Evolutionary conservation across 495 filamentous ascomycete species (phyloP).

Genomic region (Penicillium subrubescens): DNA sequence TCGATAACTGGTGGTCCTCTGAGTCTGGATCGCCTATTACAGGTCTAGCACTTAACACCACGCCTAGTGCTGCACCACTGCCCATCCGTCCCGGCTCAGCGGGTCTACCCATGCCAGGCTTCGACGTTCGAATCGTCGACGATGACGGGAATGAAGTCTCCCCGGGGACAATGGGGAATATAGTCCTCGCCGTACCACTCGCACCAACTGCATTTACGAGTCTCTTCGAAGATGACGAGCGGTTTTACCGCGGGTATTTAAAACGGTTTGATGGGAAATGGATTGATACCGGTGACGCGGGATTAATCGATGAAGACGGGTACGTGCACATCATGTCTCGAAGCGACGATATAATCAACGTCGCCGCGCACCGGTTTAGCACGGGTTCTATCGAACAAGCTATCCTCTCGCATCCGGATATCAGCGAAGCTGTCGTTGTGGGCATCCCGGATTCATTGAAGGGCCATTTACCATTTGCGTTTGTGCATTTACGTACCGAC

Average conservation of each 20-base stretch:
- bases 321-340: constrained; percentile 87
- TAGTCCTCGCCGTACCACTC: constrained; percentile 79
- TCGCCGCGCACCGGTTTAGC: constrained; percentile 88
- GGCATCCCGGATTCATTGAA: constrained; percentile 84
- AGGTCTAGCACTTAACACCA: constrained; percentile 63
- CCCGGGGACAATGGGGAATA: constrained; percentile 81
- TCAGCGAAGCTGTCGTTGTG: constrained; percentile 83
- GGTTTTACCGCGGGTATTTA: constrained; percentile 81
- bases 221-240: constrained; percentile 79
- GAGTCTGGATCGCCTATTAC: constrained; percentile 91
- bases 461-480: constrained; percentile 89
- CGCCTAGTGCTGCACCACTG: constrained; percentile 40
- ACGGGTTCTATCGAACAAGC: constrained; percentile 91
- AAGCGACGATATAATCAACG: constrained; percentile 92
- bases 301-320: constrained; percentile 77
- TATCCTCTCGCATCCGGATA: constrained; percentile 73
- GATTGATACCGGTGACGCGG: constrained; percentile 90
- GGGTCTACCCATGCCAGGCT: constrained; percentile 87
- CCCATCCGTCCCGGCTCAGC: constrained; percentile 80
- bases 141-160: constrained; percentile 72
- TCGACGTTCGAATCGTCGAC: constrained; percentile 81
- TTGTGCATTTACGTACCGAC: constrained; percentile 61
- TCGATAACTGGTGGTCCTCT: constrained; percentile 97
- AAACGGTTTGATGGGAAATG: constrained; percentile 77
- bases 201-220: constrained; percentile 84